Evolutionary conservation across 1,139 yeast genomes (phyloP), one percentile per base, ranked within the genome.

Genomic region (Kurtzmaniella quercitrusa): DNA sequence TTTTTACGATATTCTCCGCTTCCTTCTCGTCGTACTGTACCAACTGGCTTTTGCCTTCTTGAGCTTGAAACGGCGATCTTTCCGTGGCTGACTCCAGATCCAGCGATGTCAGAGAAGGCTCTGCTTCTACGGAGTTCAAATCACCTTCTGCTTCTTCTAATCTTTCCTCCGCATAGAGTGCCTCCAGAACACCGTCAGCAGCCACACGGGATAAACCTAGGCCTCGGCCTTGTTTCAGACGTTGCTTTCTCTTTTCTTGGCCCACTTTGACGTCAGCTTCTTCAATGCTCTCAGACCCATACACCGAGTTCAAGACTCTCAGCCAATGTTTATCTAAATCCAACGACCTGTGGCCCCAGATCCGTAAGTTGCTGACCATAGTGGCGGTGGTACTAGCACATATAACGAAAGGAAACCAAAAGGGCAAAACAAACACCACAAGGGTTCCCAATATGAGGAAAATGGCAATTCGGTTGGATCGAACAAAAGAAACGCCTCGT

Each of bases 341-440:
- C 0, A 71, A 70, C 2, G 56, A 42, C 8, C 44, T 44, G 14
- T 64, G 47, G 3, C 68, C 29, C 44, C 57, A 49, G 31, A 68
- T 57, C 44, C 71, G 71, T 42, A 68, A 43, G 53, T 60, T 55
- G 50, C 75, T 69, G 52, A 66, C 70, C 2, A 63, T 46, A 1
- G 75, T 68, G 12, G 67, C 70, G 18, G 58, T 39, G 1, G 69
- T 49, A 44, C 77, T 71, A 1, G 73, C 67, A 9, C 66, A 56
- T n/a, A 80, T 51, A 5, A 79, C 69, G 9, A 77, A 44, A 0
- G 86, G 85, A 23, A 81, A 63, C 74, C 83, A 73, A 16, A 80
- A 45, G 0, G 85, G 82, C 3, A 77, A 47, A 24, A 77, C 54
- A n/a, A 73, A 52, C 7, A 63, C 48, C 0, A 70, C 60, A 2